Evolutionary conservation across 108 stramenopile genomes (phyloP), one percentile per base, ranked within the genome.

Genomic region (Nitzschia palea): DNA sequence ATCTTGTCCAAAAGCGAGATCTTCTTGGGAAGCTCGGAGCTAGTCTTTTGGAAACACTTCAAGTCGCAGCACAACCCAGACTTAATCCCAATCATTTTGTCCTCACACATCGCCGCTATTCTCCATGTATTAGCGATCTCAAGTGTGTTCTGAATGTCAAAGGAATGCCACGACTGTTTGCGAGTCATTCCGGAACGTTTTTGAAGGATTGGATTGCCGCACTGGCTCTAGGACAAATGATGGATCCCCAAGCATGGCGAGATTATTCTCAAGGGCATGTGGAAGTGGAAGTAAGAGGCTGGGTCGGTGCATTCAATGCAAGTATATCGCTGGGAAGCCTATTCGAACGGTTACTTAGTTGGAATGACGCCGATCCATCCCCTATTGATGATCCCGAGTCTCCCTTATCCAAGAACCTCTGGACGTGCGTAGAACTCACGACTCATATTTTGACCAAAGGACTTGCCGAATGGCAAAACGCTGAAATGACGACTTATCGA

Each of bases 251-350:
- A 44, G 52, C 72, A 42, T 95, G 93, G 87, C 64, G 89, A 58
- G 62, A 81, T 34, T 80, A 72, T 70, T 22, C 60, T 30, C 75
- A 83, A 65, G 86, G 82, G 17, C 95, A 97, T 65, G 84, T 95
- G 6, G 94, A 91, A 70, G 68, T 68, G 23, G 96, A 97, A 76
- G 65, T 67, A 10, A 74, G 90, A 51, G 88, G 85, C 0, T 98
- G 97, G 97, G 92, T 97, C 17, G 82, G 80, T 29, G 94, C 97
- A 14, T 98, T 98, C 75, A 98, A 98, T 68, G 79, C 87, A 9
- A 81, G 83, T 55, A 97, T 98, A 29, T 81, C 79, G 37, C 55
- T 93, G 32, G 88, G 88, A 34, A 84, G 82, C 71, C 48, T 95
- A 4, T 95, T 86, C 68, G 94, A 95, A 65, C 70, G 88, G 15